Percentiles rank a stretch among this genome's conserved stretches.
These are phyloP conservation scores for Mycena epipterygia DNA, from an alignment of 768 basidiomycete species.

Conservation along the genomic window DNA sequence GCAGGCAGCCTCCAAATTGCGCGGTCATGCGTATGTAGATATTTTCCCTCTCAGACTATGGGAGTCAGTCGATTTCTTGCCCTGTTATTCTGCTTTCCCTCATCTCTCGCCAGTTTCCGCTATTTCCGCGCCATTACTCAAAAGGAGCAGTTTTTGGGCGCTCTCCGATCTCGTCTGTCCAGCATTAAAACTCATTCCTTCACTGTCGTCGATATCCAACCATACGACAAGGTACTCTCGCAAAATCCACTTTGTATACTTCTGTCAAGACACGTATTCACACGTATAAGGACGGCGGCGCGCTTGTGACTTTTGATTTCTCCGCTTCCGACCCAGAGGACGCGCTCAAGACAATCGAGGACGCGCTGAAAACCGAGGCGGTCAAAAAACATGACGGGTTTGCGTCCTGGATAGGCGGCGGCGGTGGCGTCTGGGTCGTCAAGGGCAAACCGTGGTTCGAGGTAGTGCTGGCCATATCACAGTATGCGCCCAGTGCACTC, in stretches of 20 bases:
- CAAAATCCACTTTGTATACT: too few species aligned
- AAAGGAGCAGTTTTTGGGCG: slow-evolving; percentile 43
- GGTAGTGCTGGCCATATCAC: slow-evolving; percentile 55
- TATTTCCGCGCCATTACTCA: neutral
- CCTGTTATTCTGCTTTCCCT: too few species aligned
- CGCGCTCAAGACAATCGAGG: slow-evolving; percentile 63
- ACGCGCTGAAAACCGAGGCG: slow-evolving; percentile 58
- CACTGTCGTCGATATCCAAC: slow-evolving; percentile 71
- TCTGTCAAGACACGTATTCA: too few species aligned
- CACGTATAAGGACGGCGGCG: slow-evolving; percentile 91
- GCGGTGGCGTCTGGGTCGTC: slow-evolving; percentile 77
- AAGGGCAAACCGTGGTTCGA: slow-evolving; percentile 87
- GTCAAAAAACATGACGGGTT: slow-evolving; percentile 67
- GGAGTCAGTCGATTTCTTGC: too few species aligned
- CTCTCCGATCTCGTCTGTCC: slow-evolving; percentile 63
- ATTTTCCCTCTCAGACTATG: slow-evolving; percentile 4
- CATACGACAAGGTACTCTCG: slow-evolving; percentile 79
- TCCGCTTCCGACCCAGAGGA: slow-evolving; percentile 48
- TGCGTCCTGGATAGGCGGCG: slow-evolving; percentile 71
- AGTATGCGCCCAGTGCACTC: neutral
- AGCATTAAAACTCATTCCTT: slow-evolving; percentile 70
- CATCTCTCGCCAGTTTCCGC: too few species aligned
- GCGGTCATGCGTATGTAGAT: neutral
- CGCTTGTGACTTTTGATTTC: slow-evolving; percentile 84
- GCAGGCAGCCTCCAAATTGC: neutral